phyloP scores from a whole-genome alignment of 306 rosid species.

The Lupinus albus region DNA sequence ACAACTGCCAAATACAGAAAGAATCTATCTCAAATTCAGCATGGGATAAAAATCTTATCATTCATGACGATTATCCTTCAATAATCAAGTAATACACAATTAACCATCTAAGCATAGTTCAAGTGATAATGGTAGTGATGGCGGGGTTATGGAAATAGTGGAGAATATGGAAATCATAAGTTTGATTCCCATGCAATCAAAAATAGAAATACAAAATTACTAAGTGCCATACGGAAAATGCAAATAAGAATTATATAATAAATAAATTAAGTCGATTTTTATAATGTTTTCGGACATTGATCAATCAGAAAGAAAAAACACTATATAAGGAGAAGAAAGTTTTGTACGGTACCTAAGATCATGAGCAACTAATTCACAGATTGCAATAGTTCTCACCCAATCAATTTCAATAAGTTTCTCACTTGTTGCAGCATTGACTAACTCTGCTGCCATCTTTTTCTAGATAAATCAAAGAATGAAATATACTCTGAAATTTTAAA shows the following conservation, averaged over 20 bases:
- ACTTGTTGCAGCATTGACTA: conserved; percentile 79
- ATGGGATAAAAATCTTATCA: conserved; percentile 1
- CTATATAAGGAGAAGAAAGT: background rate
- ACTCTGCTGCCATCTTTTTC: conserved; percentile 71
- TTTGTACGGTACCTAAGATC: conserved; percentile 63
- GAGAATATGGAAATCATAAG: background rate
- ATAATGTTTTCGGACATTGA: conserved; percentile 14
- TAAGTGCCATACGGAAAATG: background rate
- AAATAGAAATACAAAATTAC: background rate
- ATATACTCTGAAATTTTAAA: conserved; percentile 1
- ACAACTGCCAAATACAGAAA: conserved; percentile 15
- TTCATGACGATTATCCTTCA: conserved; percentile 8
- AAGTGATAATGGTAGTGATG: conserved; percentile 3
- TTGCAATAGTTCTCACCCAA: conserved; percentile 80
- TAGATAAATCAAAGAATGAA: conserved; percentile 18
- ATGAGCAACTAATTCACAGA: conserved; percentile 77
- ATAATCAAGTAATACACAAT: conserved; percentile 2
- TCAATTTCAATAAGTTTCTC: conserved; percentile 77
- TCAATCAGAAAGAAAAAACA: conserved; percentile 29
- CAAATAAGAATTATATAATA: background rate
- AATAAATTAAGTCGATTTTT: background rate
- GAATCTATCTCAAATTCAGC: background rate
- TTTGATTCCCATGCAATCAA: conserved; percentile 20
- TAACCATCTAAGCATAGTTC: conserved; percentile 7
- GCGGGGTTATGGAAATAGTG: background rate